Percentiles rank a stretch among this genome's conserved stretches.
Evolutionary conservation across 2,329 filamentous ascomycete species (phyloP).

Genomic region (Colletotrichum melonis): DNA sequence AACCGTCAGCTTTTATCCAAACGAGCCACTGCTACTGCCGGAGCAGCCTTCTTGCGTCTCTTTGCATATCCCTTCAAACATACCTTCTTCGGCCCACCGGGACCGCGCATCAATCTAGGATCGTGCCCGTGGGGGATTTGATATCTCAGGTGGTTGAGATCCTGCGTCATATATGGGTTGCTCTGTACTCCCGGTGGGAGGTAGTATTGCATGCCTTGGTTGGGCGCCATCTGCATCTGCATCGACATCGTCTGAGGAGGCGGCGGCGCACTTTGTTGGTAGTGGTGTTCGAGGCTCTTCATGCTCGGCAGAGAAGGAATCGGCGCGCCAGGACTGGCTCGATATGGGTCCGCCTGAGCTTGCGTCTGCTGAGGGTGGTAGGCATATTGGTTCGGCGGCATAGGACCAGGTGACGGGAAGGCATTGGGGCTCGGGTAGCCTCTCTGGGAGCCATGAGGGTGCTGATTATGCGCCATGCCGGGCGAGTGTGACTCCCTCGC

Average conservation of each 20-base stretch:
- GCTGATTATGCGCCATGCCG: slow-evolving; percentile 38
- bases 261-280: slow-evolving; percentile 40
- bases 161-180: slow-evolving; percentile 42
- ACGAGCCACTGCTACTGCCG: not conserved
- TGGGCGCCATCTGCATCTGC: slow-evolving; percentile 47
- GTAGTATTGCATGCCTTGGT: slow-evolving; percentile 55
- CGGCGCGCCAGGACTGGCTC: slow-evolving; percentile 44
- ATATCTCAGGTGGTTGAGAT: slow-evolving; percentile 60
- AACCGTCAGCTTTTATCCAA: slow-evolving; percentile 10
- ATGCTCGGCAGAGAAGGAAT: slow-evolving; percentile 54
- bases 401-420: slow-evolving; percentile 27
- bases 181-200: slow-evolving; percentile 42
- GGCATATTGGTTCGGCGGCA: slow-evolving; percentile 32
- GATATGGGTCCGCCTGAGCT: slow-evolving; percentile 49
- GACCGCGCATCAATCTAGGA: slow-evolving; percentile 57
- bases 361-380: slow-evolving; percentile 38
- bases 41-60: not conserved
- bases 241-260: slow-evolving; percentile 48
- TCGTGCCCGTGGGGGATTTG: slow-evolving; percentile 57
- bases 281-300: slow-evolving; percentile 53
- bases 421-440: slow-evolving; percentile 36
- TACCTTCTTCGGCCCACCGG: slow-evolving; percentile 69
- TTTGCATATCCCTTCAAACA: slow-evolving; percentile 36
- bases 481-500: slow-evolving; percentile 36
- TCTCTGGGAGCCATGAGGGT: slow-evolving; percentile 34